Conservation (phyloP, 352 stramenopile species). For the Aphanomyces astaci region DNA sequence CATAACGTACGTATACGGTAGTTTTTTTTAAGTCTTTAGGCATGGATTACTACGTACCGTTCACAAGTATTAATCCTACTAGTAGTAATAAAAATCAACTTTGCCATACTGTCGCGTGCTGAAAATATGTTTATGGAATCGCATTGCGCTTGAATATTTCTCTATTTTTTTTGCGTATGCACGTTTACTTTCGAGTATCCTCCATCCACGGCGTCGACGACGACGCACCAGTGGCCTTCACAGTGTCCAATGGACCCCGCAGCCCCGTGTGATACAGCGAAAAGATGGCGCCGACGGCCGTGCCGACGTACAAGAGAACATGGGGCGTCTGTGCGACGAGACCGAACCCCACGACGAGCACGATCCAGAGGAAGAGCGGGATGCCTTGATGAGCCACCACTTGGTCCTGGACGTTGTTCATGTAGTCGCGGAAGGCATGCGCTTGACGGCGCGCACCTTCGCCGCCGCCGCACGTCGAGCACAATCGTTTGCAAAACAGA, state of each 20-base stretch:
- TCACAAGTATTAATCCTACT: too few relatives aligned
- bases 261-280: slow-evolving; percentile 6
- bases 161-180: slow-evolving; percentile 4
- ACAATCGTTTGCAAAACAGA: slow-evolving; percentile 65
- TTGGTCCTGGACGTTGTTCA: slow-evolving; percentile 27
- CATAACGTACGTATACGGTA: too few relatives aligned
- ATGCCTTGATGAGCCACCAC: slow-evolving; percentile 16
- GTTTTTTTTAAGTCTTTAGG: too few relatives aligned
- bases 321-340: neutral
- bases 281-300: neutral
- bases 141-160: too few relatives aligned
- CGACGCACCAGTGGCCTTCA: neutral
- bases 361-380: slow-evolving; percentile 4
- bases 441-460: slow-evolving; percentile 64
- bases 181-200: neutral
- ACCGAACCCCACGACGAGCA: neutral
- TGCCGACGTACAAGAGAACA: slow-evolving; percentile 2
- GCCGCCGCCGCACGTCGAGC: slow-evolving; percentile 63
- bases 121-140: too few relatives aligned
- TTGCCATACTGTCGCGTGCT: too few relatives aligned
- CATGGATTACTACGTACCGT: too few relatives aligned
- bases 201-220: slow-evolving; percentile 16
- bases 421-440: slow-evolving; percentile 66
- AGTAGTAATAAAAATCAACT: too few relatives aligned
- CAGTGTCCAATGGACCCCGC: neutral